Base-by-base conservation (phyloP, 345 rosid species). In the Ricinus communis region DNA sequence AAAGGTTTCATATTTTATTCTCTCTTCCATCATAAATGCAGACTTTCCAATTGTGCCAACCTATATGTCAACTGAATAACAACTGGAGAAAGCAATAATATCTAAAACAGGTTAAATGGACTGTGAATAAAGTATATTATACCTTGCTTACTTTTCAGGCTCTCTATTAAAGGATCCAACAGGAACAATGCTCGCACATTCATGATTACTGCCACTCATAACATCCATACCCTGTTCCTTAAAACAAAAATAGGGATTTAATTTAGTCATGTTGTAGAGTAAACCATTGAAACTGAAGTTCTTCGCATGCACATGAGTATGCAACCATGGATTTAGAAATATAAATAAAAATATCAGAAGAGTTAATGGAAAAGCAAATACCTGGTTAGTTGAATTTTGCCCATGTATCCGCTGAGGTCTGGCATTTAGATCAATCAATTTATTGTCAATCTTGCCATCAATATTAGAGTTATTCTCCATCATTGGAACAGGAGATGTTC, bases 401-500 rank as follows among this genome's bases (percentile, higher is more conserved):
- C 86, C 91, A 40, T 82, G 82, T 69, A 81, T 65, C 71, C 85
- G 82, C 64, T 79, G 89, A 15, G 97, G 94, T 71, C 86, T 86
- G 54, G 92, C 60, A 66, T 88, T 91, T 15, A 88, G 85, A 84
- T 91, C 97, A 54, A 91, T 83, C 80, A 85, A 82, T 41, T 83
- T 84, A 30, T 82, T 88, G 45, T 81, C 89, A 63, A 70, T 65
- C 74, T 78, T 78, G 49, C 82, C 86, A 82, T 83, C 82, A 62
- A 77, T 70, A 15, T 82, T 79, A 30, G 76, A 72, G 43, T 84
- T 79, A 69, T 65, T 79, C 71, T 77, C 87, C 55, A 75, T 49
- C 79, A 68, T 8, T 11, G 79, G 72, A 65, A 46, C 61, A 33
- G 67, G 63, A 72, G 88, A 70, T 31, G 52, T 72, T 65, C 82